Percentiles rank a stretch among this genome's conserved stretches.
Evolutionary conservation across 176 grass and related monocot species (phyloP).

Genomic region (Guadua angustifolia): DNA sequence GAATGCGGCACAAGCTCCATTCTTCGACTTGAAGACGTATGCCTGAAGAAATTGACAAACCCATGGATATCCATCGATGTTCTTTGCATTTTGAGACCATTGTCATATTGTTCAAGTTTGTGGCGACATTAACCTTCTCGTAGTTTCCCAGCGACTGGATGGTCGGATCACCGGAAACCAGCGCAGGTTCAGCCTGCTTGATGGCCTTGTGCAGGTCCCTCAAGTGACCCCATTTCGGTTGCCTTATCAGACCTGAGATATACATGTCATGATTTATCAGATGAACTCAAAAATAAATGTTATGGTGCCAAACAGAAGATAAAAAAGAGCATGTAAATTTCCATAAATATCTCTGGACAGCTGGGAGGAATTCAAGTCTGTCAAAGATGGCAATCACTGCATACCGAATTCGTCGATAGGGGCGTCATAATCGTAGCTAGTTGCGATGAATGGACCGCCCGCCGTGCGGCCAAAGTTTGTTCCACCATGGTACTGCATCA

Average conservation of each 20-base stretch:
- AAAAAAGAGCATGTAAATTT: slow-evolving; percentile 4
- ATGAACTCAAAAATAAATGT: neutral
- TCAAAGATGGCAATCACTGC: too few species aligned
- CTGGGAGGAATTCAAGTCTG: neutral
- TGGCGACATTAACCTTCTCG: slow-evolving; percentile 56
- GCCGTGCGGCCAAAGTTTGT: slow-evolving; percentile 92
- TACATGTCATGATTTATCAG: neutral
- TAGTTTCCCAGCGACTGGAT: slow-evolving; percentile 69
- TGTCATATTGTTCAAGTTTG: neutral
- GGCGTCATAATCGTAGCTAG: slow-evolving; percentile 95
- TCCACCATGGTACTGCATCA: slow-evolving; percentile 91
- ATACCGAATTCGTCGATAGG: slow-evolving; percentile 94
- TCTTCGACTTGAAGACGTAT: slow-evolving; percentile 74
- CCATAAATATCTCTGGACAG: neutral
- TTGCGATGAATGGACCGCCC: slow-evolving; percentile 91
- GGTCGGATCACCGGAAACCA: slow-evolving; percentile 68
- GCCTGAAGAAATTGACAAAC: slow-evolving; percentile 40
- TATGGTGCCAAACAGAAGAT: neutral
- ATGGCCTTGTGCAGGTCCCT: slow-evolving; percentile 93
- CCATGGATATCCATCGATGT: neutral
- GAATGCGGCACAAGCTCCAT: slow-evolving; percentile 85
- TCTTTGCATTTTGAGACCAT: neutral
- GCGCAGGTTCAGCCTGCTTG: slow-evolving; percentile 84
- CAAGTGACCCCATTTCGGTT: slow-evolving; percentile 95
- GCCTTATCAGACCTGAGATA: slow-evolving; percentile 65